Percentiles rank a stretch among this genome's conserved stretches.
These are phyloP conservation scores for Eucalyptus marginata DNA, from an alignment of 345 rosid species.

Conservation along the genomic window DNA sequence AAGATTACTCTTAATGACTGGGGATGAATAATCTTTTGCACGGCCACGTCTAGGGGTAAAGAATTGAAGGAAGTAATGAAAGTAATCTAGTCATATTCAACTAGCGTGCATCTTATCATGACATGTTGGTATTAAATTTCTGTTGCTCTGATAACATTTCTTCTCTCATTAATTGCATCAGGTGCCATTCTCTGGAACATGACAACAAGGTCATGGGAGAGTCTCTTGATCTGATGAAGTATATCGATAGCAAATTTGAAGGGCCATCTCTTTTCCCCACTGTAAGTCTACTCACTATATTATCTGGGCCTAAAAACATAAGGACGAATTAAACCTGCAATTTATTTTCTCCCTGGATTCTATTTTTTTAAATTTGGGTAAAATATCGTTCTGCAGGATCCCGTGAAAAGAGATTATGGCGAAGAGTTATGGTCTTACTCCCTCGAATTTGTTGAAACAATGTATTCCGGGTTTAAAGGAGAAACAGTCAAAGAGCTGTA, in stretches of 20 bases:
- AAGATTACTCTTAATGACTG: neutral
- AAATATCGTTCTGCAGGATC: constrained; percentile 30
- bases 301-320: neutral
- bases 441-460: constrained; percentile 27
- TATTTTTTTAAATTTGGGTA: neutral
- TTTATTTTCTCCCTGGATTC: neutral
- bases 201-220: constrained; percentile 78
- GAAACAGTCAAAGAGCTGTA: constrained; percentile 35
- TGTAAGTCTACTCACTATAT: constrained; percentile 6
- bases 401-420: constrained; percentile 40
- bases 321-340: neutral
- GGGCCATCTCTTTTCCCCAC: constrained; percentile 63
- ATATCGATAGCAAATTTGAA: constrained; percentile 67
- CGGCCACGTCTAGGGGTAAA: neutral
- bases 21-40: neutral
- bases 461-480: constrained; percentile 35
- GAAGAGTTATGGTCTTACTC: constrained; percentile 48
- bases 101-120: neutral
- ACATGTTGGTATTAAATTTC: neutral
- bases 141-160: neutral
- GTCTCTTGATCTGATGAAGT: constrained; percentile 72
- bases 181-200: constrained; percentile 94
- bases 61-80: neutral
- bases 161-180: neutral
- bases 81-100: neutral